These are phyloP conservation scores for Daedaleopsis nitida DNA, from an alignment of 768 basidiomycete genomes.

Conservation along the genomic window DNA sequence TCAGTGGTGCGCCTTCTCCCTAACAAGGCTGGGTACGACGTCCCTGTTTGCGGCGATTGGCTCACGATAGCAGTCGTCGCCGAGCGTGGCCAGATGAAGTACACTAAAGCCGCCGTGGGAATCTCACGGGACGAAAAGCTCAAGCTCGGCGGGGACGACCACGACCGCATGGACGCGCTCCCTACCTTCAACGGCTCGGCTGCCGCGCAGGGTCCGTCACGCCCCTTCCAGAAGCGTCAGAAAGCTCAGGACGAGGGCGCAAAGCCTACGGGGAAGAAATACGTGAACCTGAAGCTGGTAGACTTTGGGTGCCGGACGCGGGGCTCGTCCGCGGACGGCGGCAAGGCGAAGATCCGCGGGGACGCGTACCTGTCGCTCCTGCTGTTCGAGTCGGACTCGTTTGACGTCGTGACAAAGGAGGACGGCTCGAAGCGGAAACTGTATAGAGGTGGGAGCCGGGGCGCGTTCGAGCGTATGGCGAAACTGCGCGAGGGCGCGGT, in stretches of 20 bases:
- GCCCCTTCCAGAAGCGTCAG: conserved; percentile 31
- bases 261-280: conserved; percentile 69
- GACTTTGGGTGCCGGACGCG: conserved; percentile 74
- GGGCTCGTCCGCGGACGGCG: conserved; percentile 52
- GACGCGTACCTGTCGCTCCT: conserved; percentile 84
- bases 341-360: conserved; percentile 65
- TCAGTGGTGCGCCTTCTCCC: conserved; percentile 77
- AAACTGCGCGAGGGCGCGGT: conserved; percentile 90
- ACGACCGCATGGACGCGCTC: conserved; percentile 22
- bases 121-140: conserved; percentile 46
- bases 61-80: conserved; percentile 95
- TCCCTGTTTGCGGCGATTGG: conserved; percentile 93
- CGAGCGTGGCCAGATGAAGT: conserved; percentile 79
- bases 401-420: conserved; percentile 55
- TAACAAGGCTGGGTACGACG: conserved; percentile 83
- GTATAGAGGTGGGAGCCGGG: conserved; percentile 88
- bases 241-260: conserved; percentile 37
- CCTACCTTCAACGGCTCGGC: conserved; percentile 17
- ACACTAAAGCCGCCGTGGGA: conserved; percentile 66
- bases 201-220: conserved; percentile 6
- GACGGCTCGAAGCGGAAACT: conserved; percentile 59
- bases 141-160: conserved; percentile 35
- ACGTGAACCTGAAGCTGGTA: conserved; percentile 81
- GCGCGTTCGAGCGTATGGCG: conserved; percentile 88
- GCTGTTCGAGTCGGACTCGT: conserved; percentile 85